Evolutionary conservation across 2,329 filamentous ascomycete genomes (phyloP), one percentile per base, ranked within the genome.

Genomic region (Elsinoe necatrix): DNA sequence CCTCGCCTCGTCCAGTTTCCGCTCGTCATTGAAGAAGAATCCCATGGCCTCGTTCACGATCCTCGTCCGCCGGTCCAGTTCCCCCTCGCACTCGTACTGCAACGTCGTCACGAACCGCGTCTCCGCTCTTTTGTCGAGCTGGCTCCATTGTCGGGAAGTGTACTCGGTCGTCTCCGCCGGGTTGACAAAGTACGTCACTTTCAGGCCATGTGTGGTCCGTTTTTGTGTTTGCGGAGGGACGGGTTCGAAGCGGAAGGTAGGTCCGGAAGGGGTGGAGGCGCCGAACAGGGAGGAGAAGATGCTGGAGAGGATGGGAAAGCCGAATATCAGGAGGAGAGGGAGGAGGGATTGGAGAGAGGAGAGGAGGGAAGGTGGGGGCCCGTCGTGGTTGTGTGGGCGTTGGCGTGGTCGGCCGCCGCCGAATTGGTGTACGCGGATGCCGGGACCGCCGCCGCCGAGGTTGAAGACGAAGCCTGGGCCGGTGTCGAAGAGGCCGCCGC

Each of bases 391-490:
- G 66, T 80, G 82, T 18, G 91, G 90, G 67, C 93, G 80, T 72
- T 86, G 79, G 64, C 89, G 81, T 21, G 91, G 89, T 56, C 81
- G 78, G 4, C 76, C 80, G 55, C 93, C 92, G 64, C 91, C 92
- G 70, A 98, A 97, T 69, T 96, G 92, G 71, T 97, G 93, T 60
- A 98, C 89, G 59, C 92, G 83, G 65, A 98, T 84, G 18, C 91
- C 92, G 2, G 92, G 90, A 37, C 34, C 34, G 29, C 68, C 68
- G 59, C 91, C 91, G 63, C 89, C 89, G 71, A 96, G 82, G 73
- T 96, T 96, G 74, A 97, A 97, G 56, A 95, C 88, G 70, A 96
- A 96, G 64, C 89, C 87, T 23, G 89, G 89, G 14, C 89, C 89
- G 60, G 79, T 81, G 66, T 89, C 86, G 71, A 91, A 89, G 61